Evolutionary conservation across 108 stramenopile species (phyloP).

Genomic region (Mediolabrus comicus): DNA sequence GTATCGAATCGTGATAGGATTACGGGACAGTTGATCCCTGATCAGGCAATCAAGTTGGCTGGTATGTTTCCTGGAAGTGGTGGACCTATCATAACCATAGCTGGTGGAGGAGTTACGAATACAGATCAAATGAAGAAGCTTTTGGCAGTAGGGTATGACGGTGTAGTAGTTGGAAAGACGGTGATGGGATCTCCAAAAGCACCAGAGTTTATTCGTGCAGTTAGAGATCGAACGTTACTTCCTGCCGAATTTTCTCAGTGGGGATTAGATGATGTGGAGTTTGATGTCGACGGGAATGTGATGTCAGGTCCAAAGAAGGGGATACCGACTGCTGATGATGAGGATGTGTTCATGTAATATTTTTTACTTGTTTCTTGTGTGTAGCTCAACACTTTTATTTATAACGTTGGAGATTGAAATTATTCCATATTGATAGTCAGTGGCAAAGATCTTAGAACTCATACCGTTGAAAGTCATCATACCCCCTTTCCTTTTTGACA

Average conservation of each 20-base stretch:
- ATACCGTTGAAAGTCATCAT: conserved; percentile 77
- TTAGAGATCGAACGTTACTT: conserved; percentile 79
- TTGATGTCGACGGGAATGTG: conserved; percentile 79
- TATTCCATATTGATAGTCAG: no score
- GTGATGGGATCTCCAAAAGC: conserved; percentile 81
- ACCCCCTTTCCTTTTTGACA: conserved; percentile 63
- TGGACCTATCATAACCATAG: conserved; percentile 82
- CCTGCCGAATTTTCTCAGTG: conserved; percentile 87
- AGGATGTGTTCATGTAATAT: conserved; percentile 23
- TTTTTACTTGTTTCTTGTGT: neutral
- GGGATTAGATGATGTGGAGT: conserved; percentile 83
- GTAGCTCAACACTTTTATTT: no score
- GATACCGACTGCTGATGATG: conserved; percentile 36
- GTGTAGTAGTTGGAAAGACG: conserved; percentile 82
- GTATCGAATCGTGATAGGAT: conserved; percentile 86
- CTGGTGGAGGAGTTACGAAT: conserved; percentile 78
- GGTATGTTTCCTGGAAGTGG: conserved; percentile 85
- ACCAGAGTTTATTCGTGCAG: conserved; percentile 86
- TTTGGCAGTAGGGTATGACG: conserved; percentile 87
- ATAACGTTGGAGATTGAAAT: no score
- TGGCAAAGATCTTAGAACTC: conserved; percentile 24
- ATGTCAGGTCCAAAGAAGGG: conserved; percentile 63
- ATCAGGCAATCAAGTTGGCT: conserved; percentile 84
- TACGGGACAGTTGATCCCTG: conserved; percentile 52
- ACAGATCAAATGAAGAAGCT: conserved; percentile 83